Conservation (phyloP, 1,284 basidiomycete species). For the Sanghuangporus sanghuang region DNA sequence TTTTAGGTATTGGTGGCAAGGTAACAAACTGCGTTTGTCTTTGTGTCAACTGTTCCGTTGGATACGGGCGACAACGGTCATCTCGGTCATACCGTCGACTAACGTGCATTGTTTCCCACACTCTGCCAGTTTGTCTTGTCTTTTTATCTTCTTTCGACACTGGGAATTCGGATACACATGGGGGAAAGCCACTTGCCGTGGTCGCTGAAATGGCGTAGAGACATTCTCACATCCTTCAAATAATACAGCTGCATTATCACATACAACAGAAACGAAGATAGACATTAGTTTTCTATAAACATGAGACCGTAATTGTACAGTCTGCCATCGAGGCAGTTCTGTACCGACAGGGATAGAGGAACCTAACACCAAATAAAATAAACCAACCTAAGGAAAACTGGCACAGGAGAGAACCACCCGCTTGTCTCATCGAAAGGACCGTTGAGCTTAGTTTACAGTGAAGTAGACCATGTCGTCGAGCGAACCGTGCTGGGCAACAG, state of each 20-base stretch:
- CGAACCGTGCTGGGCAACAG: constrained; percentile 53
- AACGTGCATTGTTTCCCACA: not conserved
- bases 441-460: constrained; percentile 29
- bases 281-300: not conserved
- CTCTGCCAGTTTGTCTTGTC: not conserved
- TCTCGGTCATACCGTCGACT: not conserved
- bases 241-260: not conserved
- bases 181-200: too few relatives aligned
- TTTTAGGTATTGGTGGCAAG: not conserved
- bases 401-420: not conserved
- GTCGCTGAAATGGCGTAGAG: not conserved
- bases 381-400: not conserved
- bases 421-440: not conserved
- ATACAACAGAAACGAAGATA: not conserved
- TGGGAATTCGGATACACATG: not conserved
- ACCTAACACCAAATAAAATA: not conserved
- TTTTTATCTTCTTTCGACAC: not conserved
- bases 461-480: constrained; percentile 63
- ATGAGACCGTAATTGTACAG: not conserved
- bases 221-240: not conserved
- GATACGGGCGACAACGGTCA: not conserved
- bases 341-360: not conserved
- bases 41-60: not conserved
- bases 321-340: not conserved
- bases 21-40: not conserved